Evolutionary conservation across 2,329 filamentous ascomycete genomes (phyloP).

Genomic region (Lasiodiplodia theobromae): DNA sequence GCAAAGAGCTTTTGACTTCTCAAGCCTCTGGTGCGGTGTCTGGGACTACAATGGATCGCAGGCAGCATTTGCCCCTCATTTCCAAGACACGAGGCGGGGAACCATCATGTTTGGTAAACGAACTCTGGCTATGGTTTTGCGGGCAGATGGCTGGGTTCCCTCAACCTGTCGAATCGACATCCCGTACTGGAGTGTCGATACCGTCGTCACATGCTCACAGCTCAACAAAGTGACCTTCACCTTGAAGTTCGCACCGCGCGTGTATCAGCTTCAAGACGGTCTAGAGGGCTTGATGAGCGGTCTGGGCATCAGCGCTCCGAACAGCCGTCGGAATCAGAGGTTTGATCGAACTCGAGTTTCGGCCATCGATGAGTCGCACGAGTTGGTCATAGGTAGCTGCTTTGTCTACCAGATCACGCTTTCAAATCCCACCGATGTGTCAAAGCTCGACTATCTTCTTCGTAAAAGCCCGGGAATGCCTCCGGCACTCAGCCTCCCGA

Average conservation of each 20-base stretch:
- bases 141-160: constrained; percentile 30
- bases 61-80: constrained; percentile 52
- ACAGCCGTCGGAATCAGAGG: constrained; percentile 25
- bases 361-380: constrained; percentile 46
- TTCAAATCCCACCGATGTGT: constrained; percentile 36
- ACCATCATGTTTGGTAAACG: constrained; percentile 46
- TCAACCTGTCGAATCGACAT: constrained; percentile 49
- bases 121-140: constrained; percentile 39
- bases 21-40: constrained; percentile 47
- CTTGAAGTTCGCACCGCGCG: constrained; percentile 48
- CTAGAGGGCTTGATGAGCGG: constrained; percentile 32
- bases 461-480: constrained; percentile 41
- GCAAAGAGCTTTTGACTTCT: constrained; percentile 36
- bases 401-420: constrained; percentile 58
- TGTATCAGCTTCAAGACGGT: constrained; percentile 41
- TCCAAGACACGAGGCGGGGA: constrained; percentile 50
- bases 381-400: constrained; percentile 53
- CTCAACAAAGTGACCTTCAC: constrained; percentile 47
- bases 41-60: constrained; percentile 49
- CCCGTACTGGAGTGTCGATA: constrained; percentile 51
- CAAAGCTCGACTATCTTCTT: constrained; percentile 36
- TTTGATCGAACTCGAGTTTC: constrained; percentile 41
- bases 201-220: constrained; percentile 43
- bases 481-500: constrained; percentile 18
- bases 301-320: constrained; percentile 27